Evolutionary conservation across 192 early-diverging fungal genomes (phyloP).

Genomic region (Paraglomus occultum): DNA sequence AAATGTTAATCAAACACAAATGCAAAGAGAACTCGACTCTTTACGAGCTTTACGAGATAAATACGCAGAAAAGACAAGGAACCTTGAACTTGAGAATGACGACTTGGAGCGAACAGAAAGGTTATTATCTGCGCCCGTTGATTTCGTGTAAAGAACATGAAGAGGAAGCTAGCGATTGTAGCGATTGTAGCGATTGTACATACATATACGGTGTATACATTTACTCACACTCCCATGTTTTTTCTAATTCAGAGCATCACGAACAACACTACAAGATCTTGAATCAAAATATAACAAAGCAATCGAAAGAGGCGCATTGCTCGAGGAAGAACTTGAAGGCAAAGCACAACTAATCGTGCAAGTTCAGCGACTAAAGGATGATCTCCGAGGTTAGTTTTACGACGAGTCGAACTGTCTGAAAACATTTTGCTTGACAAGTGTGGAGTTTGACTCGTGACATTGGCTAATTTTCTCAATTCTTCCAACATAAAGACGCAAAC

Average conservation of each 20-base stretch:
- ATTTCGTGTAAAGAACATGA: too few relatives aligned
- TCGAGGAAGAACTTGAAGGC: constrained; percentile 63
- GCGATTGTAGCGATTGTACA: background rate
- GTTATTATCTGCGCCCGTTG: constrained; percentile 30
- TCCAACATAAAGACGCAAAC: constrained; percentile 42
- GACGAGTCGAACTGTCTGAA: too few relatives aligned
- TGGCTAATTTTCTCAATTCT: background rate
- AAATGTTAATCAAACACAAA: constrained; percentile 60
- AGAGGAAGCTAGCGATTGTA: too few relatives aligned
- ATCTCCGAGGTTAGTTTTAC: constrained; percentile 55
- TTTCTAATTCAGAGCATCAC: constrained; percentile 53
- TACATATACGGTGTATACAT: background rate
- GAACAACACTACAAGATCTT: constrained; percentile 65
- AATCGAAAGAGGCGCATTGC: constrained; percentile 63
- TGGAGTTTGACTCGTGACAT: too few relatives aligned
- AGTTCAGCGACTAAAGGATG: constrained; percentile 75
- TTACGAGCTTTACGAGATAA: constrained; percentile 65
- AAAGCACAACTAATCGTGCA: constrained; percentile 70
- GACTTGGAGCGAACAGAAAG: constrained; percentile 70
- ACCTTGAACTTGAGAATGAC: constrained; percentile 77
- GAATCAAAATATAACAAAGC: constrained; percentile 71
- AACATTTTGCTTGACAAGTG: too few relatives aligned
- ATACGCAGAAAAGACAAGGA: constrained; percentile 69
- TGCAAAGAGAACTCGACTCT: constrained; percentile 73
- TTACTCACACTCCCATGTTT: constrained; percentile 7